phyloP scores from a whole-genome alignment of 345 rosid genomes.

The Brassica nigra region DNA sequence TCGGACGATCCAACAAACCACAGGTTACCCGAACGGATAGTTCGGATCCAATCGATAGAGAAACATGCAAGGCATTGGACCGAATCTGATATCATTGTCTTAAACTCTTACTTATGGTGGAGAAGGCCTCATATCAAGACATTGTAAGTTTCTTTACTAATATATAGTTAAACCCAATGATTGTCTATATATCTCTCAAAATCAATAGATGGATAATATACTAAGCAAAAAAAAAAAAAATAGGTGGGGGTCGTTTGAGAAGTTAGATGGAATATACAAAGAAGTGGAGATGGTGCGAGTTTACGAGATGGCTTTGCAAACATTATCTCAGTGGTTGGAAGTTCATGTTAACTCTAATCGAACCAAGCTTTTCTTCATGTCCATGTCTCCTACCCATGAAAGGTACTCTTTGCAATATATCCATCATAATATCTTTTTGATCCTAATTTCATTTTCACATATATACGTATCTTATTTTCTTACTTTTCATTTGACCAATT shows the following conservation, averaged over 20 bases:
- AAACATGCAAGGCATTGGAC: conserved; percentile 89
- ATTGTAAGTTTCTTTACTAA: conserved; percentile 55
- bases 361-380: conserved; percentile 75
- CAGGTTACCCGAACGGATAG: conserved; percentile 65
- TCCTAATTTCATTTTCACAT: background rate
- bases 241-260: conserved; percentile 84
- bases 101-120: conserved; percentile 96
- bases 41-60: conserved; percentile 74
- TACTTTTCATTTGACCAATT: background rate
- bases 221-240: background rate
- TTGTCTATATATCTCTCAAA: background rate
- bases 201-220: background rate
- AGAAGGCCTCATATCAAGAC: conserved; percentile 67
- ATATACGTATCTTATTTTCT: background rate
- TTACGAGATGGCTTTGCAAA: conserved; percentile 74
- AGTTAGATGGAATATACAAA: conserved; percentile 60
- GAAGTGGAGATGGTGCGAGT: conserved; percentile 73
- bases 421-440: background rate
- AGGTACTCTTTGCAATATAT: conserved; percentile 48
- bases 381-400: conserved; percentile 89
- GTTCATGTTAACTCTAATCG: conserved; percentile 59
- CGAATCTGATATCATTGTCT: conserved; percentile 65
- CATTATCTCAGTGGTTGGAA: conserved; percentile 86
- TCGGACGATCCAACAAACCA: conserved; percentile 82
- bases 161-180: background rate